Evolutionary conservation across 2,329 filamentous ascomycete genomes (phyloP).

Genomic region (Colletotrichum sp.): DNA sequence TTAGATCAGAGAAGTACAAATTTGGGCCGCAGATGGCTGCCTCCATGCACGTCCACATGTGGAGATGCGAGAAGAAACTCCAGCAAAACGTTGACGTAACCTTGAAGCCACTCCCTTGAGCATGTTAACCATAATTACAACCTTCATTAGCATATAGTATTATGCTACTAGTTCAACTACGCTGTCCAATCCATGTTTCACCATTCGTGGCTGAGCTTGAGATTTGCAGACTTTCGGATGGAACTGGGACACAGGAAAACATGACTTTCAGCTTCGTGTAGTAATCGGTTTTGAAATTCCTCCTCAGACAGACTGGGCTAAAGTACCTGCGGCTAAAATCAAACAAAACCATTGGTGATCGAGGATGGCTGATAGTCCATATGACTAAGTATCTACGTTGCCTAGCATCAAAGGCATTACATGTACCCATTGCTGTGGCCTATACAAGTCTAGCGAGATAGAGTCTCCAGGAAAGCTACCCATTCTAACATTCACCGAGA

Average conservation of each 20-base stretch:
- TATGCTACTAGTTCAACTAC: not conserved
- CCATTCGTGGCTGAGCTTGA: not conserved
- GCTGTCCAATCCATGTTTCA: not conserved
- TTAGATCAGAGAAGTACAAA: not conserved
- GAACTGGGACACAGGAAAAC: not conserved
- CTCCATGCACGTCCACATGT: not conserved
- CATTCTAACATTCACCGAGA: not conserved
- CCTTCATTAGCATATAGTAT: not conserved
- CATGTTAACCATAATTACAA: not conserved
- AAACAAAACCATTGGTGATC: not conserved
- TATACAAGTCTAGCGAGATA: not conserved
- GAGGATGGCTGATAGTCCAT: not conserved
- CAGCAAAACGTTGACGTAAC: not conserved
- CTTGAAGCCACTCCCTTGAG: not conserved
- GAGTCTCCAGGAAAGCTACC: not conserved
- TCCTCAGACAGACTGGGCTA: not conserved
- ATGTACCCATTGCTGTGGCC: not conserved
- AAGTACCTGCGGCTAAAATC: not conserved
- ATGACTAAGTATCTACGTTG: not conserved
- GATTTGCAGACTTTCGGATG: not conserved
- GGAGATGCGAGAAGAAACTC: not conserved
- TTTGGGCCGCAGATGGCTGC: not conserved
- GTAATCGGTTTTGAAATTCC: not conserved
- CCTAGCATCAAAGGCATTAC: no score
- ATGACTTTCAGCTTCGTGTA: not conserved